Conservation (phyloP, 2,329 filamentous ascomycete genomes). For the Penicillium palitans region DNA sequence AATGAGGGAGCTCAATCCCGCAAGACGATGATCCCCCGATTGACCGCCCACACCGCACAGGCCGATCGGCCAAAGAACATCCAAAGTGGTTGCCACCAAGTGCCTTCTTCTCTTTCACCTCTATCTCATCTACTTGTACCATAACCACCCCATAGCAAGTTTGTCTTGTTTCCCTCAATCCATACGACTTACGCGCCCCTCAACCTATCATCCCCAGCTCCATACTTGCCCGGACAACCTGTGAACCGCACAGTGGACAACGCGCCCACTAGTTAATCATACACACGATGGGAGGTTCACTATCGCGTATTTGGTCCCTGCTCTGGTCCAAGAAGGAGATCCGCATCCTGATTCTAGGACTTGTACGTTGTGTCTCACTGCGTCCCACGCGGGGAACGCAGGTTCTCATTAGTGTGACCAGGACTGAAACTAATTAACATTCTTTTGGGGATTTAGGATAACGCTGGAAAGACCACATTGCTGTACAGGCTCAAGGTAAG, state of each 20-base stretch:
- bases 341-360: constrained; percentile 86
- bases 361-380: constrained; percentile 60
- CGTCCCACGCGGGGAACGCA: constrained; percentile 15
- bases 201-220: neutral
- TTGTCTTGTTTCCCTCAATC: constrained; percentile 1
- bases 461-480: constrained; percentile 96
- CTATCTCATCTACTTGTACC: constrained; percentile 8
- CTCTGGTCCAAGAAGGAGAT: constrained; percentile 97
- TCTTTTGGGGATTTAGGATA: constrained; percentile 64
- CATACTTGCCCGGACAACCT: constrained; percentile 1
- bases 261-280: constrained; percentile 4
- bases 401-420: neutral
- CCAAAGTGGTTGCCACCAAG: constrained; percentile 26
- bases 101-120: constrained; percentile 8
- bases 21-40: constrained; percentile 19
- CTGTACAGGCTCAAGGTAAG: constrained; percentile 90
- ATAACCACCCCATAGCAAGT: neutral
- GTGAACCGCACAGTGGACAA: neutral
- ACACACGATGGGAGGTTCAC: constrained; percentile 55
- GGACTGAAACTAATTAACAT: constrained; percentile 13
- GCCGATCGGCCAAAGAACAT: constrained; percentile 19
- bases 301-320: constrained; percentile 66
- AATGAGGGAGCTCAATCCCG: constrained; percentile 16
- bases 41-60: constrained; percentile 30
- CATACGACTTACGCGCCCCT: constrained; percentile 1